Evolutionary conservation across 1,139 yeast species (phyloP).

Genomic region (Yamadazyma taylorii): DNA sequence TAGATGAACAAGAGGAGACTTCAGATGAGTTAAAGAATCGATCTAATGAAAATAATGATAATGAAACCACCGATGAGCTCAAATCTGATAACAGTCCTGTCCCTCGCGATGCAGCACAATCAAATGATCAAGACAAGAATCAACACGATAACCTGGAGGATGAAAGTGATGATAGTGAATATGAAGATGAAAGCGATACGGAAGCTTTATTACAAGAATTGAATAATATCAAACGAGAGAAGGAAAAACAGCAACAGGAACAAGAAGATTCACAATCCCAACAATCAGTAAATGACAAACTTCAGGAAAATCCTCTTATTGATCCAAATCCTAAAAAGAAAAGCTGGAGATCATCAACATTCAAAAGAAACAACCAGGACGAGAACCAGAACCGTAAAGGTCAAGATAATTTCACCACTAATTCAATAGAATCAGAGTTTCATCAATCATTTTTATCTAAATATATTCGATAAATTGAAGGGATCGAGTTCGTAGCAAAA

Average conservation of each 20-base stretch:
- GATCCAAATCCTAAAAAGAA: slow-evolving; percentile 20
- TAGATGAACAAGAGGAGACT: neutral
- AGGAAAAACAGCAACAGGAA: slow-evolving; percentile 23
- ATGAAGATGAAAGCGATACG: slow-evolving; percentile 12
- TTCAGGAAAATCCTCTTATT: slow-evolving; percentile 44
- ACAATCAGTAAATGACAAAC: slow-evolving; percentile 7
- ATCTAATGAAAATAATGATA: neutral
- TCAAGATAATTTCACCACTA: slow-evolving; percentile 53
- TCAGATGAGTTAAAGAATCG: neutral
- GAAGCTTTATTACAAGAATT: slow-evolving; percentile 42
- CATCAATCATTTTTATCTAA: slow-evolving; percentile 72
- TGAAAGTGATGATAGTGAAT: slow-evolving; percentile 7
- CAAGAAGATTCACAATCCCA: slow-evolving; percentile 5
- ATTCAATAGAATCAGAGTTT: slow-evolving; percentile 64
- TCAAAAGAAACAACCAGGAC: slow-evolving; percentile 35
- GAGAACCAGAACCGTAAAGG: too few species aligned
- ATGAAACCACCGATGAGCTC: too few species aligned
- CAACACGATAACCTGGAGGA: slow-evolving; percentile 26
- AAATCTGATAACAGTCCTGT: too few species aligned
- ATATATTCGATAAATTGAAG: slow-evolving; percentile 56
- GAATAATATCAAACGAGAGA: slow-evolving; percentile 47
- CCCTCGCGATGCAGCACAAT: too few species aligned
- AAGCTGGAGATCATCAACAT: slow-evolving; percentile 58
- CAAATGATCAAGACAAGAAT: too few species aligned
- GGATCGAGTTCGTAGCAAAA: slow-evolving; percentile 1